Evolutionary conservation across 345 rosid genomes (phyloP), one percentile per base, ranked within the genome.

Genomic region (Draba incana): DNA sequence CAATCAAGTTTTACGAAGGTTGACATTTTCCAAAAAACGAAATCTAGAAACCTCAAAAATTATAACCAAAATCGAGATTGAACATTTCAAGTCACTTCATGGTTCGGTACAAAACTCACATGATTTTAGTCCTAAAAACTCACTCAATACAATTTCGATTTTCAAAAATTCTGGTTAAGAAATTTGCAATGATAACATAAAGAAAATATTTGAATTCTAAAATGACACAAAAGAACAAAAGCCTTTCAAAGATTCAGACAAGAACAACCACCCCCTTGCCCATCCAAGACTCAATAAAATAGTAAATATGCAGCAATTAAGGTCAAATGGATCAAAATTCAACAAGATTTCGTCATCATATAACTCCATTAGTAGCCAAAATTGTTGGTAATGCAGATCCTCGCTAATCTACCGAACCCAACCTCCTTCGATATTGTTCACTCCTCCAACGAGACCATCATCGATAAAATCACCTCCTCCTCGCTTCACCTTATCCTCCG

Each of bases 381-480:
- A 75, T 39, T 62, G 69, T 54, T 72, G 55, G 43, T 4, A 12
- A 3, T 6, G 15, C 52, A 65, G 23, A 25, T 11, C 49, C 23
- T 16, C 12, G 20, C 10, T 12, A 28, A 0, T 42, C 68, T 76
- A 76, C 41, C 79, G 71, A 66, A 93, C 87, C 91, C 96, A 93
- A 14, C 91, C 97, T 37, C 91, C 96, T 71, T 90, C 92, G 25
- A 93, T 83, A 75, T 79, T 79, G 39, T 88, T 87, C 2, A 90
- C 68, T 54, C 84, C 84, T 72, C 98, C 98, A 50, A 75, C 80
- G 51, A 90, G 77, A 7, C 98, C 98, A 75, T 88, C 98, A 64
- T 93, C 97, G 54, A 90, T 49, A 37, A 88, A 90, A 66, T 93
- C 97, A 6, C 98, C 98, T 4, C 85, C 81, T 71, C 86, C 82